Evolutionary conservation across 768 basidiomycete genomes (phyloP), one percentile per base, ranked within the genome.

Genomic region (Gloeophyllum trabeum): DNA sequence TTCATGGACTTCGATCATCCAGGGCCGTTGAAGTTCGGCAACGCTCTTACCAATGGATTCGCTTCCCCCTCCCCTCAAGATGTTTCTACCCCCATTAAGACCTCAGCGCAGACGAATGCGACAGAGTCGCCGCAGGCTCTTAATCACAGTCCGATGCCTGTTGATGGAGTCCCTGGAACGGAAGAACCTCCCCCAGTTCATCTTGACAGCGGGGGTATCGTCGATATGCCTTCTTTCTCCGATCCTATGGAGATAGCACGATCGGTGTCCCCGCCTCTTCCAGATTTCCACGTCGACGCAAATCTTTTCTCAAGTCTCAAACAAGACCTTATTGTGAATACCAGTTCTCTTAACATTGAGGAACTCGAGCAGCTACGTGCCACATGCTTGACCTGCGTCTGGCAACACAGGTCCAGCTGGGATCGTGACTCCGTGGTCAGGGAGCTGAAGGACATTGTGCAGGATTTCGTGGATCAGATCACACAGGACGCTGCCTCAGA

Each of bases 301-400:
- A 54, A 46, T 2, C 54, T 66, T 6, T 50, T 94, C 20, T 51
- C 50, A 0, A 53, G 68, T 6, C 70, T 98, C 0, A 60, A 64
- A 43, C 35, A 55, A 2, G 59, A 65, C 35, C 56, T 97, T 21
- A 61, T 61, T 25, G 63, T 71, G 14, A 56, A 56, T 35, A 96
- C 94, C 1, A 55, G 46, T 4, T 55, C 54, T 0, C 64, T 97
- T 34, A 86, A 69, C 20, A 70, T 97, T 39, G 96, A 99, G 55
- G 79, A 94, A 55, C 72, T 99, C 4, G 96, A 98, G 56, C 92
- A 98, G 59, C 69, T 99, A 4, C 76, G 96, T 4, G 93, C 96
- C 5, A 77, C 73, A 2, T 83, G 79, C 51, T 73, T 92, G 20
- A 76, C 79, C 32, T 66, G 66, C 39, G 70, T 97, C n/a, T 99